phyloP scores from a whole-genome alignment of 208 protist genomes.

The Trypanosoma vivax region DNA sequence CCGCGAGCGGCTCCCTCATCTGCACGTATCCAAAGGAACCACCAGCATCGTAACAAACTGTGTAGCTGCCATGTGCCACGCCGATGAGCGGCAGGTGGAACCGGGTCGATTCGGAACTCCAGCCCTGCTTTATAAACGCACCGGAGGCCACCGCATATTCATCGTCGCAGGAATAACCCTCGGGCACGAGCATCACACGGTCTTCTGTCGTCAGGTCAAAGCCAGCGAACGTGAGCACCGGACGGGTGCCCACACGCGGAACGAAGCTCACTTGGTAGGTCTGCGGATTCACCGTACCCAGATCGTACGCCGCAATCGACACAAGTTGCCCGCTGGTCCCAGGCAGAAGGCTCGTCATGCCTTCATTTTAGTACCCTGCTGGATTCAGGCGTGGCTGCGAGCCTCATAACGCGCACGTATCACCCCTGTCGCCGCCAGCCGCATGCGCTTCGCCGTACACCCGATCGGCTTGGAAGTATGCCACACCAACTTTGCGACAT shows the following conservation, averaged over 20 bases:
- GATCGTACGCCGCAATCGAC: conserved; percentile 35
- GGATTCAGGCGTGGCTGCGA: no score
- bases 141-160: conserved; percentile 43
- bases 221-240: conserved; percentile 66
- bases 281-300: conserved; percentile 62
- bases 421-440: no score
- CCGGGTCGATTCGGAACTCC: conserved; percentile 16
- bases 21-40: conserved; percentile 40
- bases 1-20: conserved; percentile 34
- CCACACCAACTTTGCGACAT: no score
- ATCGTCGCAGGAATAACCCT: conserved; percentile 31
- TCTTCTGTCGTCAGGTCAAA: conserved; percentile 42
- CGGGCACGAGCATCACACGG: conserved; percentile 55
- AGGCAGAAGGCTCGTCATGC: no score
- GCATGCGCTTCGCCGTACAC: no score
- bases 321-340: conserved; percentile 41
- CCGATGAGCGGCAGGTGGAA: conserved; percentile 45
- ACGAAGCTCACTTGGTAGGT: conserved; percentile 64
- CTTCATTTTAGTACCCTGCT: no score
- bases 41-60: conserved; percentile 69
- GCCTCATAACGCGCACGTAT: no score
- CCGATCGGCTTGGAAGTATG: no score
- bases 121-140: conserved; percentile 23
- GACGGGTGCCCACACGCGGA: conserved; percentile 69
- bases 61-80: conserved; percentile 33